Evolutionary conservation across 371 early-diverging fungal species (phyloP).

Genomic region (Mortierella sp.): DNA sequence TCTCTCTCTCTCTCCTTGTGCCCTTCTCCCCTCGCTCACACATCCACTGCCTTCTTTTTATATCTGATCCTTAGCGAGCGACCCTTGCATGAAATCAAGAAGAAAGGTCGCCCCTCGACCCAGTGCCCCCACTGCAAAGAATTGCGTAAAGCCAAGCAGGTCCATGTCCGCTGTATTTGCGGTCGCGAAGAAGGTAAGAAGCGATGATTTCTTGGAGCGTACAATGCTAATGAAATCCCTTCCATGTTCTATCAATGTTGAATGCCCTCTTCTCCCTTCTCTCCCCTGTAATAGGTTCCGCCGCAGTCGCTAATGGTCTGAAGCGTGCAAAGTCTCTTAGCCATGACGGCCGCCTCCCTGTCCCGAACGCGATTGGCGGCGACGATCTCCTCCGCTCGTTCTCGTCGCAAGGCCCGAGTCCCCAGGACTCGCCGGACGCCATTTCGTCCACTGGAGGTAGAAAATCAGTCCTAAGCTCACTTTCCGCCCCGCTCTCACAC

Average conservation of each 20-base stretch:
- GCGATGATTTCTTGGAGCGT: no score
- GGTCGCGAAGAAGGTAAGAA: conserved; percentile 55
- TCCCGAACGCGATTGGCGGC: conserved; percentile 33
- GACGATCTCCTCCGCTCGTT: conserved; percentile 47
- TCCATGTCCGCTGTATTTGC: conserved; percentile 82
- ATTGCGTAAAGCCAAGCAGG: conserved; percentile 78
- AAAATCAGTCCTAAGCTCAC: conserved; percentile 25
- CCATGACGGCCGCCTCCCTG: conserved; percentile 42
- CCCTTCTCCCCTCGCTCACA: background rate
- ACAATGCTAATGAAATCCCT: background rate
- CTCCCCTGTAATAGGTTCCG: conserved; percentile 12
- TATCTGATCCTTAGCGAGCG: conserved; percentile 57
- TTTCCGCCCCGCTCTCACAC: background rate
- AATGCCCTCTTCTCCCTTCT: background rate
- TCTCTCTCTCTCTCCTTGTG: conserved; percentile 1
- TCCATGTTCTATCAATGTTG: background rate
- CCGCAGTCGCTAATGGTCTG: conserved; percentile 47
- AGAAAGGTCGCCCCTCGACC: conserved; percentile 83
- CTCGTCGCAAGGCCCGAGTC: conserved; percentile 27
- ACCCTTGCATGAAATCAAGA: conserved; percentile 74
- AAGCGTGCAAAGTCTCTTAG: conserved; percentile 51
- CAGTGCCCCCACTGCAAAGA: conserved; percentile 84
- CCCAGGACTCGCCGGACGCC: conserved; percentile 30
- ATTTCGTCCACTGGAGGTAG: conserved; percentile 49
- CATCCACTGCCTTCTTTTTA: background rate